A percentile compares a stretch with the other conserved stretches of the same genome.
These are phyloP conservation scores for Gleditsia sinensis DNA, from an alignment of 306 rosid species.

Conservation along the genomic window DNA sequence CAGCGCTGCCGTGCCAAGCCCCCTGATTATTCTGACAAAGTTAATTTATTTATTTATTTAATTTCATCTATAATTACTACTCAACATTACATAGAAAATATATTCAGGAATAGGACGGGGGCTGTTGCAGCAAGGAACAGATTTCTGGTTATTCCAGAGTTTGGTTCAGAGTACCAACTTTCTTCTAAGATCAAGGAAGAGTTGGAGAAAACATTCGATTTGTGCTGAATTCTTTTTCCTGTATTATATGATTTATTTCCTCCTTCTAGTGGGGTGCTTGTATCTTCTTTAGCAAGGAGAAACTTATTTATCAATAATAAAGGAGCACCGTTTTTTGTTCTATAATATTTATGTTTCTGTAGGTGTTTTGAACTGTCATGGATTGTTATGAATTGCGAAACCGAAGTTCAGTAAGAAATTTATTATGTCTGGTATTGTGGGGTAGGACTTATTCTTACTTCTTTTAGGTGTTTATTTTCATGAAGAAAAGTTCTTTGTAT, in stretches of 20 bases:
- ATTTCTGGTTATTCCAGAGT: slow-evolving; percentile 51
- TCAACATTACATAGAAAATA: slow-evolving; percentile 43
- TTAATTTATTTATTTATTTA: slow-evolving; percentile 51
- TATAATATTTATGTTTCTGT: slow-evolving; percentile 9
- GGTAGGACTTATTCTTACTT: neutral
- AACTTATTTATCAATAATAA: slow-evolving; percentile 19
- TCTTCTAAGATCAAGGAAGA: slow-evolving; percentile 42
- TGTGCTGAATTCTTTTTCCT: slow-evolving; percentile 46
- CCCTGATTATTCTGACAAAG: slow-evolving; percentile 55
- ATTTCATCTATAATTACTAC: slow-evolving; percentile 40
- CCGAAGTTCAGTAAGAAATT: neutral
- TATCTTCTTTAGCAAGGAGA: slow-evolving; percentile 34
- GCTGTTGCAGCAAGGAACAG: slow-evolving; percentile 34
- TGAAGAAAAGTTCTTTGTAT: neutral
- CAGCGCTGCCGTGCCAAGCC: slow-evolving; percentile 38
- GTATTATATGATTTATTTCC: slow-evolving; percentile 54
- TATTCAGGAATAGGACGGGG: slow-evolving; percentile 36
- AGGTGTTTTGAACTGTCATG: neutral
- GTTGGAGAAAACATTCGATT: slow-evolving; percentile 27
- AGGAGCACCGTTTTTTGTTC: neutral
- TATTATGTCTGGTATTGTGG: neutral
- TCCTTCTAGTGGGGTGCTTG: slow-evolving; percentile 35
- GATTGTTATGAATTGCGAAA: too few species aligned
- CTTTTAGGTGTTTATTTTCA: neutral
- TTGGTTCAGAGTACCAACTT: slow-evolving; percentile 38